A percentile compares a stretch with the other conserved stretches of the same genome.
phyloP scores from a whole-genome alignment of 306 rosid genomes.

The Cucurbita pepo region DNA sequence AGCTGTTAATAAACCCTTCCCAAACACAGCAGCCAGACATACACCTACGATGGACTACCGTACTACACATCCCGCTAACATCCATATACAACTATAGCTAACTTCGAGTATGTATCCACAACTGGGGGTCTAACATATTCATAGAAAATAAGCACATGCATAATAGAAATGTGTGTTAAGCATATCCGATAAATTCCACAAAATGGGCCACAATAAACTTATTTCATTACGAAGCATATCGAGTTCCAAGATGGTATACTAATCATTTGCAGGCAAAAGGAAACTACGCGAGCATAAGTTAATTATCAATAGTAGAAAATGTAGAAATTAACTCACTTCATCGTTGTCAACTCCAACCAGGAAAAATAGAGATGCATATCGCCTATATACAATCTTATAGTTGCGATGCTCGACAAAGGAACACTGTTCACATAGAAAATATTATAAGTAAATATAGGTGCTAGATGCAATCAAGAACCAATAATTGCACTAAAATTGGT shows the following conservation, averaged over 20 bases:
- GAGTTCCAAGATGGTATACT: not conserved
- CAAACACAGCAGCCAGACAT: no score
- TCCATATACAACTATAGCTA: no score
- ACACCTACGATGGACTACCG: no score
- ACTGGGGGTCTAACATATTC: not conserved
- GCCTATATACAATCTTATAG: slow-evolving; percentile 88
- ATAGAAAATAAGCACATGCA: not conserved
- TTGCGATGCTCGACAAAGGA: slow-evolving; percentile 97
- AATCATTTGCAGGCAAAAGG: not conserved
- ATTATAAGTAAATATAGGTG: not conserved
- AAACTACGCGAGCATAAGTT: not conserved
- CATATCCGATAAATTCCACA: not conserved
- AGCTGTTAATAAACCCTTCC: no score
- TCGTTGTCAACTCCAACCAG: slow-evolving; percentile 91
- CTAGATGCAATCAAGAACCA: not conserved
- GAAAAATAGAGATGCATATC: slow-evolving; percentile 89
- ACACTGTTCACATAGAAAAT: slow-evolving; percentile 47
- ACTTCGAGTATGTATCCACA: no score
- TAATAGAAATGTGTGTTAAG: not conserved
- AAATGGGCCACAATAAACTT: not conserved
- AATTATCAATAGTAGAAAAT: not conserved
- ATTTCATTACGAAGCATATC: not conserved
- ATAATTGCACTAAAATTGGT: not conserved
- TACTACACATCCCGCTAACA: no score
- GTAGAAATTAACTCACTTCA: slow-evolving; percentile 33